Conservation (phyloP, 805 yeast species). For the Isabelozyma heimii region DNA sequence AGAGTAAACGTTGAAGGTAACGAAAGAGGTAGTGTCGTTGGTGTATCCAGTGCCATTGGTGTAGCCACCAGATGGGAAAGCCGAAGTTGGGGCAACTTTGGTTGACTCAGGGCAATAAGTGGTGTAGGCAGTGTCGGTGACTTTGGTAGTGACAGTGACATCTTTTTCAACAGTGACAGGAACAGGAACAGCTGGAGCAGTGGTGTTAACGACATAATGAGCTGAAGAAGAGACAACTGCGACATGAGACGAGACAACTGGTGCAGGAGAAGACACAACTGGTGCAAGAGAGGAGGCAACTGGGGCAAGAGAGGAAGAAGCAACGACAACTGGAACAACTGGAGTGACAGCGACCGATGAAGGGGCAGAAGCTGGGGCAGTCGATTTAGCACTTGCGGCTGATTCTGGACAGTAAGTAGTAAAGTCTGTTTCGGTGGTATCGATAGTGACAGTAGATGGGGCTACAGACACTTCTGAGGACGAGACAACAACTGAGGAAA, state of each 20-base stretch:
- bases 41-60: neutral
- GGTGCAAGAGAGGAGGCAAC: slow-evolving; percentile 6
- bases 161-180: slow-evolving; percentile 12
- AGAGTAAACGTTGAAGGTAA: slow-evolving; percentile 3
- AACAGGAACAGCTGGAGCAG: slow-evolving; percentile 10
- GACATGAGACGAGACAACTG: slow-evolving; percentile 7
- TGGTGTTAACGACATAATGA: slow-evolving; percentile 15
- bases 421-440: slow-evolving; percentile 5
- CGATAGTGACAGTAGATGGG: slow-evolving; percentile 1
- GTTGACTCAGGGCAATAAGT: slow-evolving; percentile 11
- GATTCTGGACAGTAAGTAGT: slow-evolving; percentile 15
- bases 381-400: slow-evolving; percentile 5
- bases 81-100: slow-evolving; percentile 2
- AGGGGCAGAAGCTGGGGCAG: slow-evolving; percentile 3
- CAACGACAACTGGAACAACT: slow-evolving; percentile 7
- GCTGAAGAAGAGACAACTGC: slow-evolving; percentile 12
- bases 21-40: slow-evolving; percentile 3
- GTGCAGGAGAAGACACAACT: slow-evolving; percentile 6
- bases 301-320: slow-evolving; percentile 3
- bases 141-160: slow-evolving; percentile 1
- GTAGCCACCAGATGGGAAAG: slow-evolving; percentile 1
- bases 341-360: slow-evolving; percentile 6
- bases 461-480: slow-evolving; percentile 1
- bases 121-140: slow-evolving; percentile 1
- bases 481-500: neutral